A percentile compares a stretch with the other conserved stretches of the same genome.
phyloP scores from a whole-genome alignment of 805 yeast genomes.

The Saccharomycopsis javanensis region DNA sequence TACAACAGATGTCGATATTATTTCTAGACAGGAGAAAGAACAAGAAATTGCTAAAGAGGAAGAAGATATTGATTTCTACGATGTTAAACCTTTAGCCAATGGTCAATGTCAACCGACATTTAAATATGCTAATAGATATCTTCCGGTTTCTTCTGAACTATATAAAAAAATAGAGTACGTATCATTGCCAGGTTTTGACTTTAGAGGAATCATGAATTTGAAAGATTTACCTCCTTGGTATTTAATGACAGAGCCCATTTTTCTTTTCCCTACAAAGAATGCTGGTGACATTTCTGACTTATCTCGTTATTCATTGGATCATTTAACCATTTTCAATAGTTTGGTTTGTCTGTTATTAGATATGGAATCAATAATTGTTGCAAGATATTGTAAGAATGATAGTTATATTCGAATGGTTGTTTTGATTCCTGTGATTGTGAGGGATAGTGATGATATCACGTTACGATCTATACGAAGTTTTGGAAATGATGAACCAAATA shows the following conservation, averaged over 20 bases:
- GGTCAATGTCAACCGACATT: conserved; percentile 48
- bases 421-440: conserved; percentile 39
- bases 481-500: conserved; percentile 15
- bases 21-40: conserved; percentile 21
- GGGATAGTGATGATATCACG: conserved; percentile 17
- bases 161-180: conserved; percentile 34
- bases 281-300: neutral
- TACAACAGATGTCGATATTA: conserved; percentile 22
- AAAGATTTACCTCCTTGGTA: conserved; percentile 46
- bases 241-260: conserved; percentile 47
- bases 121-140: conserved; percentile 52
- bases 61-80: conserved; percentile 21
- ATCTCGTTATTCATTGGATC: neutral
- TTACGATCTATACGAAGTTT: conserved; percentile 1
- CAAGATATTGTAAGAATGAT: conserved; percentile 47
- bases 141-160: conserved; percentile 43
- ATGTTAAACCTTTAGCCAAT: conserved; percentile 26
- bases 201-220: conserved; percentile 49
- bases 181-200: conserved; percentile 47
- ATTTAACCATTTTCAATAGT: neutral
- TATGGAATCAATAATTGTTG: conserved; percentile 43
- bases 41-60: conserved; percentile 24
- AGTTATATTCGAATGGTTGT: conserved; percentile 44
- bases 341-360: conserved; percentile 45
- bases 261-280: conserved; percentile 34